Percentiles rank a stretch among this genome's conserved stretches.
These are phyloP conservation scores for Laetiporus sulphureus DNA, from an alignment of 1,284 basidiomycete species.

Conservation along the genomic window DNA sequence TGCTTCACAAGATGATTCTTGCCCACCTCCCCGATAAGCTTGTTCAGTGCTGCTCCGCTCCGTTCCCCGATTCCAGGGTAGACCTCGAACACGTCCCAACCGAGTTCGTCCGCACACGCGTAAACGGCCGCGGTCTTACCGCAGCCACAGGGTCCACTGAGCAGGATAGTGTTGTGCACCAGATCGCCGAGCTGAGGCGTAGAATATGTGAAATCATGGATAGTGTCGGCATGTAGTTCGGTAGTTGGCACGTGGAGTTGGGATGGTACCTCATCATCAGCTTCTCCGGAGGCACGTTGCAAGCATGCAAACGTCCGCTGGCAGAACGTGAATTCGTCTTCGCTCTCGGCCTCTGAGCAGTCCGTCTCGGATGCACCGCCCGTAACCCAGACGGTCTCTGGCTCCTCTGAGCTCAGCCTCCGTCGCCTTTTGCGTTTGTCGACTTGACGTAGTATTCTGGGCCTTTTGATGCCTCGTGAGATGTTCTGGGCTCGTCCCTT, in stretches of 20 bases:
- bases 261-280: constrained; percentile 1
- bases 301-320: constrained; percentile 11
- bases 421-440: constrained; percentile 39
- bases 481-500: constrained; percentile 8
- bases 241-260: constrained; percentile 4
- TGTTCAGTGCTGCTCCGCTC: constrained; percentile 72
- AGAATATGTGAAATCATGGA: constrained; percentile 9
- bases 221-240: neutral
- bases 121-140: constrained; percentile 94
- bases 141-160: constrained; percentile 76
- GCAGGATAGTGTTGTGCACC: constrained; percentile 80
- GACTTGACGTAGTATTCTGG: constrained; percentile 45
- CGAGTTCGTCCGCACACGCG: constrained; percentile 88
- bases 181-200: constrained; percentile 33
- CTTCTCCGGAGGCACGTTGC: constrained; percentile 7
- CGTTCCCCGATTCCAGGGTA: constrained; percentile 92
- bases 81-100: constrained; percentile 96
- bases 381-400: constrained; percentile 44
- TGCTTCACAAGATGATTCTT: constrained; percentile 79
- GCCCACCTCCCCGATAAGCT: constrained; percentile 87
- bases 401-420: constrained; percentile 44
- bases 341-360: constrained; percentile 17
- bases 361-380: constrained; percentile 30
- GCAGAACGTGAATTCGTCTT: constrained; percentile 25
- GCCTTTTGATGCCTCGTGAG: constrained; percentile 38